Evolutionary conservation across 2,329 filamentous ascomycete genomes (phyloP), one percentile per base, ranked within the genome.

Genomic region (Sporothrix pallida): DNA sequence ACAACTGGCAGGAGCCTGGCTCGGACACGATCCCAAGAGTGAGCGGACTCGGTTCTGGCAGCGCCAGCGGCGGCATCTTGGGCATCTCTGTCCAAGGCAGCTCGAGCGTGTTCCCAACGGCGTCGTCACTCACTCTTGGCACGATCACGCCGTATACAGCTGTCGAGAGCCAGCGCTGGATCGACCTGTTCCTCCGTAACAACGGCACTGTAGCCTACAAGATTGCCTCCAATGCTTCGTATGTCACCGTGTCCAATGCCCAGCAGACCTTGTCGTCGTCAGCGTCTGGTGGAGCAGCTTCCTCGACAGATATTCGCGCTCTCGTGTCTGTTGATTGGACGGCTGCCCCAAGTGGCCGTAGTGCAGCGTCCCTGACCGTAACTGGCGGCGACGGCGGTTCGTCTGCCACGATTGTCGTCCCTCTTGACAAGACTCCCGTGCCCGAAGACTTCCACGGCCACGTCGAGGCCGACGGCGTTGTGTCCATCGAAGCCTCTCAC

Each of bases 1-100:
- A 79, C 54, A 81, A 82, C 76, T 85, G 81, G 82, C 86, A 89
- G 78, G 86, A 89, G 77, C 85, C 87, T 1, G 85, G 85, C 82
- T 81, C 83, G 56, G 85, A 88, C 75, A 82, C 82, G 1, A 82
- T 87, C 1, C 86, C 86, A 1, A 81, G 81, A 13, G 80, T 87
- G 26, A 82, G 3, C 10, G 37, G 26, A 15, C 56, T 60, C 13
- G 56, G 56, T 8, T n/a, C 52, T 12, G 50, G 71, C 2, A 17
- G 73, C 26, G 20, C 5, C 13, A 37, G 13, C 42, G 75, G 74
- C 5, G 42, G 68, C 3, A 81, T 86, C 37, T 81, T 88, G 78
- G 86, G 86, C 7, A 82, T 88, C 6, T 79, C 83, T 1, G 82
- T 85, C 20, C 85, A 88, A 76, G 84, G 84, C 3, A 84, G 81